phyloP scores from a whole-genome alignment of 1,139 yeast species.

The Geotrichum bryndzae region DNA sequence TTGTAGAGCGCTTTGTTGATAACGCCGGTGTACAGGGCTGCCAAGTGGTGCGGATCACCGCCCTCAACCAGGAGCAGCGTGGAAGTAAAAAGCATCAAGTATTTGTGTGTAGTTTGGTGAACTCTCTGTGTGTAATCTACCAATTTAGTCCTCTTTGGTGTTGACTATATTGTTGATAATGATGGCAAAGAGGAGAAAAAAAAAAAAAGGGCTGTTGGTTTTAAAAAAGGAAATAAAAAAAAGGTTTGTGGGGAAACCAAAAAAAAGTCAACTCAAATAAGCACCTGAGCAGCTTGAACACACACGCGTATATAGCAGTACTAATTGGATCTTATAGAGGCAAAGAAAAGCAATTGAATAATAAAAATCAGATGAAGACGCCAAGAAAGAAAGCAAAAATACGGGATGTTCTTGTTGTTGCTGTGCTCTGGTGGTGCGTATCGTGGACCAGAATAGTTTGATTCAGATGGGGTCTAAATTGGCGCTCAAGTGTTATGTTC shows the following conservation, averaged over 20 bases:
- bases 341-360: neutral
- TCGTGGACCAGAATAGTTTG: no score
- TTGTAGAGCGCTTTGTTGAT: slow-evolving; percentile 28
- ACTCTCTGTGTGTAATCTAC: no score
- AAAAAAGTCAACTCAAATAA: neutral
- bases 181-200: neutral
- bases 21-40: slow-evolving; percentile 23
- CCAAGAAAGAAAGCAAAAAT: no score
- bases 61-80: slow-evolving; percentile 28
- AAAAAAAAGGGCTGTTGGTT: neutral
- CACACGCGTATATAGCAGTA: no score
- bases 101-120: neutral
- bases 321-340: neutral
- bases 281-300: neutral
- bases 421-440: no score
- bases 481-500: no score
- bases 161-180: neutral
- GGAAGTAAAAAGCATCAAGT: slow-evolving; percentile 27
- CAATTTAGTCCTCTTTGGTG: no score
- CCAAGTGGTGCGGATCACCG: slow-evolving; percentile 20
- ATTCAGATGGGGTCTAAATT: no score
- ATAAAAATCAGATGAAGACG: no score
- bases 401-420: no score
- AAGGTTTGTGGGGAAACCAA: neutral
- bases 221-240: neutral